Evolutionary conservation across 768 basidiomycete species (phyloP), one percentile per base, ranked within the genome.

Genomic region (Boletus tomentosulus): DNA sequence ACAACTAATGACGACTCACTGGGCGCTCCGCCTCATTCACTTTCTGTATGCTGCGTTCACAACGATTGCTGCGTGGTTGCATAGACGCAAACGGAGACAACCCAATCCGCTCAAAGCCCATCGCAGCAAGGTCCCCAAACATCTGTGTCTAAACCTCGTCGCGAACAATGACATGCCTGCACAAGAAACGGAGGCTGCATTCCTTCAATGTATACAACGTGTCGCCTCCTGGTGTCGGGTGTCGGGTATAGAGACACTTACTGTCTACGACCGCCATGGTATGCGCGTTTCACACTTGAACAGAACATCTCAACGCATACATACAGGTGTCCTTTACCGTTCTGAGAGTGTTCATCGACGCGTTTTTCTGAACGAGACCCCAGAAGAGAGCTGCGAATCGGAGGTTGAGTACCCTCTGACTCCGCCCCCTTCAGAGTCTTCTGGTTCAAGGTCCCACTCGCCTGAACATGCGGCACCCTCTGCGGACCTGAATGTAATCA

Each of bases 201-300:
- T 89, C 48, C 66, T 83, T 16, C 74, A 82, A 58, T 83, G 79
- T 58, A 73, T 86, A 10, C 67, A 78, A 47, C 74, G 73, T 44
- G 76, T 77, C 12, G 78, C 79, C 9, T 66, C 66, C 10, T 92
- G 86, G 85, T 90, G 86, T 71, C 77, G 75, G 50, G 66, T 59
- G n/a, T 70, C 74, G 31, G 87, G 87, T 13, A 81, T 92, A 46
- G 69, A 73, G 56, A 76, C 78, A 48, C 72, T 92, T 45, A 88
- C 84, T 10, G 75, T 88, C 4, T 92, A 89, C 57, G 90, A 92
- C 64, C 76, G 79, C 52, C 71, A 79, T 51, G 89, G 90, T 90
- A 63, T 52, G 81, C 66, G 19, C 33, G 15, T 48, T 42, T 51
- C n/a, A 31, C 46, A 35, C 11, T n/a, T 37, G 19, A 46, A 45